Percentiles rank a stretch among this genome's conserved stretches.
Conservation (phyloP, 192 early-diverging fungal species). For the Coemansia sp. region DNA sequence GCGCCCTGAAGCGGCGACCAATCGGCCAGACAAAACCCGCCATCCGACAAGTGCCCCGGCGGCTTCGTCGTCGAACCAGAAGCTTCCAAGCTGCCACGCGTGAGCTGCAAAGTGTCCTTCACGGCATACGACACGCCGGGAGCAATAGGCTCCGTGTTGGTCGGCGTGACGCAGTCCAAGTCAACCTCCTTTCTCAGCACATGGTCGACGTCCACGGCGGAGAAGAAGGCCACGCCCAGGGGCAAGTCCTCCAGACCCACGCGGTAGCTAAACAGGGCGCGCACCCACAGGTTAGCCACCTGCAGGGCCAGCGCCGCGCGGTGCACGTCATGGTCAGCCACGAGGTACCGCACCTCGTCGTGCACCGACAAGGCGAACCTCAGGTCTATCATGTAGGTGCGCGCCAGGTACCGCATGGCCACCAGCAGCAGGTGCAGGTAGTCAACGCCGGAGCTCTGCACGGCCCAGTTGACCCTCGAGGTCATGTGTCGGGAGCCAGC, state of each 20-base stretch:
- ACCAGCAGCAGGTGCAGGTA: constrained; percentile 92
- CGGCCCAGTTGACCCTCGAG: constrained; percentile 93
- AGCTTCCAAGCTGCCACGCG: constrained; percentile 15
- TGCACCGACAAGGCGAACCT: constrained; percentile 91
- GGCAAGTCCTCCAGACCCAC: constrained; percentile 87
- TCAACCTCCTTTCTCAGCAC: constrained; percentile 89
- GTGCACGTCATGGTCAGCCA: constrained; percentile 68
- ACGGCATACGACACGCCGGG: constrained; percentile 49
- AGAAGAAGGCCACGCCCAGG: constrained; percentile 90
- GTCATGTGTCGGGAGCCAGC: constrained; percentile 69
- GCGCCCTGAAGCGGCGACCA: too few species aligned
- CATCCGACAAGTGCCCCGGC: too few species aligned
- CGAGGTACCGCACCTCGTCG: constrained; percentile 91
- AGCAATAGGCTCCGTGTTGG: constrained; percentile 59
- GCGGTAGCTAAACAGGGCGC: constrained; percentile 80
- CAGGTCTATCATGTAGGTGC: constrained; percentile 71
- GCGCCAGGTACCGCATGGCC: constrained; percentile 79
- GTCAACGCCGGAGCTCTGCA: constrained; percentile 97
- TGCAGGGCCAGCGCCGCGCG: constrained; percentile 83
- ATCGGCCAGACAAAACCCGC: too few species aligned
- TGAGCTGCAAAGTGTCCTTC: constrained; percentile 20
- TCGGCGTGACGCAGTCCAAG: constrained; percentile 83
- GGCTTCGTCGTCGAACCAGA: too few species aligned
- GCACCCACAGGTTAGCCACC: constrained; percentile 89
- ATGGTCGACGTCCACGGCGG: constrained; percentile 88